phyloP scores from a whole-genome alignment of 2,329 filamentous ascomycete species.

The Trichoderma gracile region DNA sequence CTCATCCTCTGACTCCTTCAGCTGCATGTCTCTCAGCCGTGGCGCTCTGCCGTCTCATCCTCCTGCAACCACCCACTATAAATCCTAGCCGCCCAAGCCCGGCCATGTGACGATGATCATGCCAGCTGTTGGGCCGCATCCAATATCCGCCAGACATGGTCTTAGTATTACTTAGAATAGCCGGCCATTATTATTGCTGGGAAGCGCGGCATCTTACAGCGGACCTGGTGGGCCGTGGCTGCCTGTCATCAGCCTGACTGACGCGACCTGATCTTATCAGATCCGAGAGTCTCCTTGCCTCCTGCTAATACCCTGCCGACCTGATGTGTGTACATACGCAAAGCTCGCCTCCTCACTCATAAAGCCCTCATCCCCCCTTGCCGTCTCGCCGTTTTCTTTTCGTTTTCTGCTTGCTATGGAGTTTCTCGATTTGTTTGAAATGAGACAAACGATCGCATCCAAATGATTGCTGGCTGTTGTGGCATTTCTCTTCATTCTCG shows the following conservation, averaged over 20 bases:
- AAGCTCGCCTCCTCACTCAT: slow-evolving; percentile 6
- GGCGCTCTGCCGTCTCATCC: slow-evolving; percentile 10
- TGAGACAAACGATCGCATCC: neutral
- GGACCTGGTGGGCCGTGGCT: slow-evolving; percentile 21
- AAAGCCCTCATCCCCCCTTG: slow-evolving; percentile 21
- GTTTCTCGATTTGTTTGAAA: neutral
- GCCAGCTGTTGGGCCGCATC: slow-evolving; percentile 6
- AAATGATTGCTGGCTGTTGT: slow-evolving; percentile 2
- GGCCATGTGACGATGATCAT: slow-evolving; percentile 26
- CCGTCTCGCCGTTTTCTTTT: neutral
- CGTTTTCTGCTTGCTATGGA: neutral
- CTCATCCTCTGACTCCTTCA: slow-evolving; percentile 33
- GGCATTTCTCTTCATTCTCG: neutral
- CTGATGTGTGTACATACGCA: neutral
- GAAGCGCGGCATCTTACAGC: neutral
- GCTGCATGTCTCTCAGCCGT: slow-evolving; percentile 16
- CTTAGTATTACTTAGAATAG: too few species aligned
- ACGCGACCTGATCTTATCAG: slow-evolving; percentile 24
- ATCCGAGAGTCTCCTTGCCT: slow-evolving; percentile 13
- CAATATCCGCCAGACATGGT: too few species aligned
- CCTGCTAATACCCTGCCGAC: too few species aligned
- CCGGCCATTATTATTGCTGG: neutral
- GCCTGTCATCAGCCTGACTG: slow-evolving; percentile 18
- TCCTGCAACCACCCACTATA: slow-evolving; percentile 13
- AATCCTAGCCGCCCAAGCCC: slow-evolving; percentile 18